Conservation (phyloP, 2,329 filamentous ascomycete genomes). For the Sclerotinia minor region DNA sequence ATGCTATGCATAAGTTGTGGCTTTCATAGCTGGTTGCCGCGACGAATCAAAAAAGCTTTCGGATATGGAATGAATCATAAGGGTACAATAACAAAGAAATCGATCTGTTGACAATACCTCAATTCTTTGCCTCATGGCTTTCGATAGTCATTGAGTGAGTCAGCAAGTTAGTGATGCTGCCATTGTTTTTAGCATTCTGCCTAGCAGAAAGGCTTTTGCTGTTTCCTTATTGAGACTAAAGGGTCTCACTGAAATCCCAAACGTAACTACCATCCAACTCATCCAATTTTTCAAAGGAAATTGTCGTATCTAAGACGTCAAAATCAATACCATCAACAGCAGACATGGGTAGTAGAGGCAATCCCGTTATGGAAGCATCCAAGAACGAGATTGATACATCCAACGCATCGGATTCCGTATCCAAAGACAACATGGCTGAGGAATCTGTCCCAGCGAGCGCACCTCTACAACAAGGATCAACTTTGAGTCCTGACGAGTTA, state of each 20-base stretch:
- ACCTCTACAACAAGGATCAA: conserved; percentile 10
- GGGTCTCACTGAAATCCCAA: background rate
- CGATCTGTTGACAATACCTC: background rate
- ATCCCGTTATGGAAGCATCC: background rate
- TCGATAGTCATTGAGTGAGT: background rate
- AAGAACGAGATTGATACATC: background rate
- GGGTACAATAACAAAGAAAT: conserved; percentile 8
- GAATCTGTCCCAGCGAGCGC: background rate
- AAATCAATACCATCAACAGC: background rate
- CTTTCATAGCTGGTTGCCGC: background rate
- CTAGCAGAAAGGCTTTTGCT: background rate
- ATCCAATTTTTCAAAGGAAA: background rate
- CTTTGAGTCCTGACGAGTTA: background rate
- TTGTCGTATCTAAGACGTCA: background rate
- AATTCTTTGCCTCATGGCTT: background rate
- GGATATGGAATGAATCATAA: background rate
- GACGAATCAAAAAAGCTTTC: conserved; percentile 12
- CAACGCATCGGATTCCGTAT: background rate
- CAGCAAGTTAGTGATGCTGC: background rate
- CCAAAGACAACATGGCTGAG: background rate
- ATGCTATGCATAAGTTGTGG: background rate
- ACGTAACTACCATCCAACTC: background rate
- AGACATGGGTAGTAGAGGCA: background rate
- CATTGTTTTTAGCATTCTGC: background rate
- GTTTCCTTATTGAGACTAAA: background rate